Conservation (phyloP, 257 asterid species). For the Vinca minor region DNA sequence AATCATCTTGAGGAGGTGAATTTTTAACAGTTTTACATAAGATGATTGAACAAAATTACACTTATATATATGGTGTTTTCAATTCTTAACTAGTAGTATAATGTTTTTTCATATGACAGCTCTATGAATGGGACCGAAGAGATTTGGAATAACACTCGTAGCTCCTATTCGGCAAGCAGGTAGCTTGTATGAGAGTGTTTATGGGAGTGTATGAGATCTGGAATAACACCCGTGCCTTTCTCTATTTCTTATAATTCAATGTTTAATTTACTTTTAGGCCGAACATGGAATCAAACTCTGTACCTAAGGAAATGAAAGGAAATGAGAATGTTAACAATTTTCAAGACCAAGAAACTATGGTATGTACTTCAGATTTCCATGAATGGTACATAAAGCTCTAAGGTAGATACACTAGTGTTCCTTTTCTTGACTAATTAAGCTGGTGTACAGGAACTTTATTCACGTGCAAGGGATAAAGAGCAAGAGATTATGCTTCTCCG, state of each 20-base stretch:
- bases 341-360: constrained; percentile 66
- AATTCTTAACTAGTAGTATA: neutral
- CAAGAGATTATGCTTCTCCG: constrained; percentile 62
- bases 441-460: constrained; percentile 46
- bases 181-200: constrained; percentile 21
- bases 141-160: constrained; percentile 24
- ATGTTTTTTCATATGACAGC: constrained; percentile 25
- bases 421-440: constrained; percentile 15
- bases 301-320: constrained; percentile 39
- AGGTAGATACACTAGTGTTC: neutral
- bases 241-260: constrained; percentile 12
- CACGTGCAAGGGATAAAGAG: constrained; percentile 55
- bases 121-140: constrained; percentile 42
- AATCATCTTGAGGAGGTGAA: neutral
- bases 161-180: constrained; percentile 44
- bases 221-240: constrained; percentile 16
- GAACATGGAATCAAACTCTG: constrained; percentile 39
- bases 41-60: constrained; percentile 1
- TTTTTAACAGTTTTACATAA: neutral
- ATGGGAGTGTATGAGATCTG: no score
- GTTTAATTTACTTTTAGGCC: constrained; percentile 35
- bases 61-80: neutral
- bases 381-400: constrained; percentile 1
- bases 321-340: constrained; percentile 31
- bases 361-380: constrained; percentile 28